phyloP scores from a whole-genome alignment of 2,329 filamentous ascomycete genomes.

The Pseudogymnoascus pannorum region DNA sequence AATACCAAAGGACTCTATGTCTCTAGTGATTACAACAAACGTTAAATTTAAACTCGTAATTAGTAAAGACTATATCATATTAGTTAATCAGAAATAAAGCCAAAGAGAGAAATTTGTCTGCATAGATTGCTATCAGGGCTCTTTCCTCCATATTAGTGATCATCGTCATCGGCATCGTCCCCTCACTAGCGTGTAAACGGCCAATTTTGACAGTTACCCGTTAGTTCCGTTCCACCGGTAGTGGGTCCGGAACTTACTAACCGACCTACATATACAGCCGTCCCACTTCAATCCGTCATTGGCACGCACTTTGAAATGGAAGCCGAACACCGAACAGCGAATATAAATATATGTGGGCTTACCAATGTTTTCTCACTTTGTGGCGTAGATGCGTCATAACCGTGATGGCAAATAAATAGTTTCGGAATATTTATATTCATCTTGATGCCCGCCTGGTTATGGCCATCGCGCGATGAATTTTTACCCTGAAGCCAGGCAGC shows the following conservation, averaged over 20 bases:
- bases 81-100: not conserved
- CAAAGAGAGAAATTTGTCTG: not conserved
- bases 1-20: too few relatives aligned
- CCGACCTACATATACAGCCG: too few relatives aligned
- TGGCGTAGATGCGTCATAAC: not conserved
- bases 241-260: too few relatives aligned
- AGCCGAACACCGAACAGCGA: not conserved
- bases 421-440: not conserved
- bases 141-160: not conserved
- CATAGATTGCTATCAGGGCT: too few relatives aligned
- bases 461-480: not conserved
- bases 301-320: not conserved
- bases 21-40: not conserved
- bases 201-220: not conserved
- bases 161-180: not conserved
- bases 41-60: too few relatives aligned
- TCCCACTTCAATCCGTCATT: not conserved
- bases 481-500: not conserved
- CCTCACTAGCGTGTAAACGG: not conserved
- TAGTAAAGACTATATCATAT: not conserved
- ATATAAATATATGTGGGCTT: not conserved
- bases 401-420: not conserved
- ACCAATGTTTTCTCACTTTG: not conserved
- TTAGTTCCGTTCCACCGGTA: too few relatives aligned
- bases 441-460: too few relatives aligned